Percentiles rank a stretch among this genome's conserved stretches.
phyloP scores from a whole-genome alignment of 352 stramenopile species.

The Phytophthora gonapodyides region DNA sequence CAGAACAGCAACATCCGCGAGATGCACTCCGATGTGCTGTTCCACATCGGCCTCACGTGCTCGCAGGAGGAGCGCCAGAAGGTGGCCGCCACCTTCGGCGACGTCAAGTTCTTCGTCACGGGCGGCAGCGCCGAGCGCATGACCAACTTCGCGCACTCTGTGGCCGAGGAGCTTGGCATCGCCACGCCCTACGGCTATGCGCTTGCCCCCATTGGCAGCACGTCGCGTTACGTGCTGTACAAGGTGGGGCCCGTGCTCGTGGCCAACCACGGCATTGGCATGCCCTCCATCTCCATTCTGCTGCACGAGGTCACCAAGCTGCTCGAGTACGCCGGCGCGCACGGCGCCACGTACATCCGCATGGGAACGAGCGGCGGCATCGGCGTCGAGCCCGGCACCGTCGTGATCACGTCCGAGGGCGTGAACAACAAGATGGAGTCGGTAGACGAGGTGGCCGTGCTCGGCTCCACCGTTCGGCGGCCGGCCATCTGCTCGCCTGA shows the following conservation, averaged over 20 bases:
- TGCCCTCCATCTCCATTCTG: constrained; percentile 81
- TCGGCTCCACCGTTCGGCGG: constrained; percentile 56
- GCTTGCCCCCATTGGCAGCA: constrained; percentile 67
- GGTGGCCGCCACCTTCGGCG: constrained; percentile 58
- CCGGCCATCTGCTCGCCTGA: constrained; percentile 62
- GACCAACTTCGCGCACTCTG: constrained; percentile 62
- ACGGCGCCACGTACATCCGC: constrained; percentile 70
- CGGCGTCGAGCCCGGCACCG: constrained; percentile 74
- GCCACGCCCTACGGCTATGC: constrained; percentile 67
- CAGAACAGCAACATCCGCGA: constrained; percentile 64
- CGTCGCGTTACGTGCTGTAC: constrained; percentile 75
- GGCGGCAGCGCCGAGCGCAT: constrained; percentile 80
- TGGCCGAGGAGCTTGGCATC: constrained; percentile 62
- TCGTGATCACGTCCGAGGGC: constrained; percentile 83
- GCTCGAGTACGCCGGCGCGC: constrained; percentile 70
- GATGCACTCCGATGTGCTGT: constrained; percentile 73
- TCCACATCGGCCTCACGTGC: constrained; percentile 76
- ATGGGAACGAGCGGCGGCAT: constrained; percentile 84
- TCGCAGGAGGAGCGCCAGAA: constrained; percentile 49
- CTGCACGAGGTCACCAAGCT: constrained; percentile 87
- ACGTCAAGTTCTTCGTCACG: constrained; percentile 83
- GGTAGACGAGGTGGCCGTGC: constrained; percentile 64
- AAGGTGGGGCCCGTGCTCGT: constrained; percentile 83
- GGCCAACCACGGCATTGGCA: constrained; percentile 82
- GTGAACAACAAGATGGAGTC: constrained; percentile 82